Conservation (phyloP, 352 stramenopile genomes). For the Saprolegnia parasitica region DNA sequence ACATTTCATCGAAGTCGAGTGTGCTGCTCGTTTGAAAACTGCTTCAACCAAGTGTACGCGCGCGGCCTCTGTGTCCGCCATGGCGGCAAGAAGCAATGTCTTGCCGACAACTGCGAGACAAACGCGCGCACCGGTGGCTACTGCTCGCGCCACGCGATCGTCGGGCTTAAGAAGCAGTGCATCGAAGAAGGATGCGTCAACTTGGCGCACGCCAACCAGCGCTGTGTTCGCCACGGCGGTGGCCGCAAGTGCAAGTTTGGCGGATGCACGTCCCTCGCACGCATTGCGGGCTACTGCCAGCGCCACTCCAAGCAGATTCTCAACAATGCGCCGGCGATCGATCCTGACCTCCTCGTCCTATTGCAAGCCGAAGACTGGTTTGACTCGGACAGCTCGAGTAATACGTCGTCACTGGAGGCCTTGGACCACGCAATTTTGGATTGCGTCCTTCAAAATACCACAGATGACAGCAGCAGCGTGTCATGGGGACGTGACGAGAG, state of each 20-base stretch:
- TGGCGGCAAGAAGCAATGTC: constrained; percentile 56
- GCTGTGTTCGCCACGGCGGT: constrained; percentile 25
- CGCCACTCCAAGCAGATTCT: constrained; percentile 5
- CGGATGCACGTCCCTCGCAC: constrained; percentile 14
- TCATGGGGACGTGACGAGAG: too few relatives aligned
- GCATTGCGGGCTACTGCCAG: constrained; percentile 18
- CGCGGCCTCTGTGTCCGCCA: constrained; percentile 72
- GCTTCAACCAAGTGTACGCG: constrained; percentile 70
- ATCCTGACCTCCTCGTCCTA: too few relatives aligned
- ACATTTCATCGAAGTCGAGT: constrained; percentile 11
- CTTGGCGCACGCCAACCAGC: constrained; percentile 16
- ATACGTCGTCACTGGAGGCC: not conserved
- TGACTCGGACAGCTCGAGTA: not conserved
- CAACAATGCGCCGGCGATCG: not conserved
- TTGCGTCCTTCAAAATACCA: constrained; percentile 1
- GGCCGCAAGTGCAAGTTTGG: constrained; percentile 16
- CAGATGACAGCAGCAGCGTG: too few relatives aligned
- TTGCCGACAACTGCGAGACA: constrained; percentile 66
- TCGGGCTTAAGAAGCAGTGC: constrained; percentile 17
- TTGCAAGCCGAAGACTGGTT: constrained; percentile 4
- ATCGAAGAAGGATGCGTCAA: constrained; percentile 20
- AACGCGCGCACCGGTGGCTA: constrained; percentile 66
- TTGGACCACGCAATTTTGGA: constrained; percentile 16
- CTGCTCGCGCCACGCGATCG: constrained; percentile 53
- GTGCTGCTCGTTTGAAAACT: constrained; percentile 72